Evolutionary conservation across 2,329 filamentous ascomycete genomes (phyloP).

Genomic region (Endoconidiophora polonica): DNA sequence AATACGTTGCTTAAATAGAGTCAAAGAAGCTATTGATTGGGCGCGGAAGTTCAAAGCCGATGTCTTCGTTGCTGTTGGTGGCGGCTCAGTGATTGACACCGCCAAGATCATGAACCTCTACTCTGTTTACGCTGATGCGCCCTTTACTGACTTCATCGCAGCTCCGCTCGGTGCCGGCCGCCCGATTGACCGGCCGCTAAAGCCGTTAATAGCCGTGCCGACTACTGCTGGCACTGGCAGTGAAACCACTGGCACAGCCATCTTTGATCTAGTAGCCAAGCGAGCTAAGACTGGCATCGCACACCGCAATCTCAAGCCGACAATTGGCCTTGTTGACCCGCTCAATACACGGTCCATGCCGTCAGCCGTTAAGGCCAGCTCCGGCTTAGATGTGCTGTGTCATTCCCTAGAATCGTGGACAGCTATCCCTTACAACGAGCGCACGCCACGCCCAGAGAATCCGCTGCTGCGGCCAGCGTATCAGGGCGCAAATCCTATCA

Average conservation of each 20-base stretch:
- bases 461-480: conserved; percentile 86
- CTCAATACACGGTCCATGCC: conserved; percentile 96
- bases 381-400: conserved; percentile 86
- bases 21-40: conserved; percentile 80
- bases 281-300: conserved; percentile 92
- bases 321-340: conserved; percentile 69
- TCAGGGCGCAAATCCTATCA: conserved; percentile 94
- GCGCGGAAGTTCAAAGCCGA: conserved; percentile 67
- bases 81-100: conserved; percentile 93
- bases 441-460: conserved; percentile 68
- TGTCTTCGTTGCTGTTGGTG: conserved; percentile 80
- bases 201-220: conserved; percentile 57
- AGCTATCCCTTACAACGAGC: conserved; percentile 83
- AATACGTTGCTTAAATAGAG: conserved; percentile 27
- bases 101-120: conserved; percentile 98
- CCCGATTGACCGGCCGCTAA: conserved; percentile 48
- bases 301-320: conserved; percentile 88
- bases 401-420: conserved; percentile 96
- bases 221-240: conserved; percentile 76
- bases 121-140: conserved; percentile 73
- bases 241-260: conserved; percentile 93
- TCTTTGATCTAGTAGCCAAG: conserved; percentile 84
- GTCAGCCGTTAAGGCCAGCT: conserved; percentile 76
- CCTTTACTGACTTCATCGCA: conserved; percentile 96
- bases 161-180: conserved; percentile 75